Conservation (phyloP, 345 rosid genomes). For the Salix purpurea region DNA sequence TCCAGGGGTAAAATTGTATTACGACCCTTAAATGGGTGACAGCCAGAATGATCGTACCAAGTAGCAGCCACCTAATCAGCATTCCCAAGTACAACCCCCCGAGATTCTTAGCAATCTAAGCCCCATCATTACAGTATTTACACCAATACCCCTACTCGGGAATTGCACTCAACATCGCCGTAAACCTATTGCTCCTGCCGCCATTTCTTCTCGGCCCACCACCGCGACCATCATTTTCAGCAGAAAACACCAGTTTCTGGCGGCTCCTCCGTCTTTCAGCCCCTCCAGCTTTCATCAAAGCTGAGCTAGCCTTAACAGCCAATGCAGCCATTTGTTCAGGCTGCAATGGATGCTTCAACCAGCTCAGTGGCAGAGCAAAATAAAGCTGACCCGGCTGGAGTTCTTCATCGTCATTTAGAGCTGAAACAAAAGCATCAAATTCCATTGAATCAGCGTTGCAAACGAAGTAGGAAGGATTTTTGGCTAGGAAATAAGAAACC, state of each 20-base stretch:
- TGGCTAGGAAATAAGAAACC: constrained; percentile 63
- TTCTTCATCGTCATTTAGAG: constrained; percentile 61
- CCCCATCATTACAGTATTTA: constrained; percentile 9
- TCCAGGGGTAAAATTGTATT: constrained; percentile 45
- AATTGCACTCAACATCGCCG: constrained; percentile 62
- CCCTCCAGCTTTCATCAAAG: constrained; percentile 47
- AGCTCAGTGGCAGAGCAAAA: constrained; percentile 66
- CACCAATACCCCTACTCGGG: constrained; percentile 55
- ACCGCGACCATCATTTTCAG: constrained; percentile 1
- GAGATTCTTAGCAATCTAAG: not conserved
- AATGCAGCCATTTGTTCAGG: constrained; percentile 95
- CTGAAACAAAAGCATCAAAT: constrained; percentile 66
- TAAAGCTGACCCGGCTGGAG: constrained; percentile 85
- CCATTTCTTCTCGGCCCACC: constrained; percentile 31
- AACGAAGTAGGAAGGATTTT: constrained; percentile 56
- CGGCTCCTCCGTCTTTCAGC: constrained; percentile 42
- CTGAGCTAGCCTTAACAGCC: constrained; percentile 95
- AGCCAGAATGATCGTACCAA: not conserved
- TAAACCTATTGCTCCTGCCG: constrained; percentile 29
- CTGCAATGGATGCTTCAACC: constrained; percentile 59
- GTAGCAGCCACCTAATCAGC: not conserved
- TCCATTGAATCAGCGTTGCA: constrained; percentile 98
- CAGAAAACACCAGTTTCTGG: constrained; percentile 34
- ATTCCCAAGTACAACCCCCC: not conserved
- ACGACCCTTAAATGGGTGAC: constrained; percentile 28